phyloP scores from a whole-genome alignment of 2,329 filamentous ascomycete genomes.

The Colletotrichum gigasporum region DNA sequence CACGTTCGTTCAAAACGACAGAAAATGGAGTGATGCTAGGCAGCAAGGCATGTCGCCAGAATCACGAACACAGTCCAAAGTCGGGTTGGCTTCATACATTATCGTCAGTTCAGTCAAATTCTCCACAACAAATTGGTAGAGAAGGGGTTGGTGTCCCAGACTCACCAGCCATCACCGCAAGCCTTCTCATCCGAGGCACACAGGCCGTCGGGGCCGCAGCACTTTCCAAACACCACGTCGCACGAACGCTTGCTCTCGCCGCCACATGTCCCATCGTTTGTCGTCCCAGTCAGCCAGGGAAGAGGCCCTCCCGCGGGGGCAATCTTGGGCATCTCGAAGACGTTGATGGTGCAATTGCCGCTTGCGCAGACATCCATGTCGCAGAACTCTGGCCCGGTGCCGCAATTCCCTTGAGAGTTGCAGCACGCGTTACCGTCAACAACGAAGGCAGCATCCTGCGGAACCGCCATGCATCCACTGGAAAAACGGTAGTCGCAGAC shows the following conservation, averaged over 20 bases:
- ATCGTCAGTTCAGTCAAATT: background rate
- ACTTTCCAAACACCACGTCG: background rate
- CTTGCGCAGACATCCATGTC: background rate
- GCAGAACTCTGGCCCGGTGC: background rate
- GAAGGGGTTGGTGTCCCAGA: background rate
- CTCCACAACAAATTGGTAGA: background rate
- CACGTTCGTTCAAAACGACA: constrained; percentile 1
- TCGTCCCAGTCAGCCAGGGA: background rate
- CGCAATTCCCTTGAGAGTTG: background rate
- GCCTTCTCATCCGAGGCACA: background rate
- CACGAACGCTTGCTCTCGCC: background rate
- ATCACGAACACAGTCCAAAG: constrained; percentile 1
- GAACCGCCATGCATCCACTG: background rate
- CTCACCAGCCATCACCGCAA: background rate
- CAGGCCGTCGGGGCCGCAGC: background rate
- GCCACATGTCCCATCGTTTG: background rate
- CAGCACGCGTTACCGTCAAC: background rate
- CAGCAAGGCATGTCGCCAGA: background rate
- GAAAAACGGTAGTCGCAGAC: background rate
- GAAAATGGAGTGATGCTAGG: constrained; percentile 4
- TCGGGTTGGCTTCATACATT: background rate
- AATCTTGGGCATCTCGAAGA: background rate
- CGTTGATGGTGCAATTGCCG: background rate
- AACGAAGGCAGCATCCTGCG: background rate
- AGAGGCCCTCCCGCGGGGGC: background rate